Percentiles rank a stretch among this genome's conserved stretches.
These are phyloP conservation scores for Pseudoneurospora amorphoporcata DNA, from an alignment of 495 filamentous ascomycete genomes.

Conservation along the genomic window DNA sequence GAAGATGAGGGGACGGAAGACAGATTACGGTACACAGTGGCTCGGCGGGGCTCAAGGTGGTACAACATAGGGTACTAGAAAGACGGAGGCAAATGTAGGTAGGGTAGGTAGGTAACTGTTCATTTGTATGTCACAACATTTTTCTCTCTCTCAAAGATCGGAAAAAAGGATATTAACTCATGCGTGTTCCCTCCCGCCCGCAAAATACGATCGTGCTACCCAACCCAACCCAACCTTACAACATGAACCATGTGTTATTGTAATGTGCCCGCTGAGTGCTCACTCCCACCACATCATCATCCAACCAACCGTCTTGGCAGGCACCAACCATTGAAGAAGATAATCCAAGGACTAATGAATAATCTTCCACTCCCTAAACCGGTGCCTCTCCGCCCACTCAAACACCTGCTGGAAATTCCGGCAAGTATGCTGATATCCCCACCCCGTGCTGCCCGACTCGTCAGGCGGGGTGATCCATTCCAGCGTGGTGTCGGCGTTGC, in stretches of 20 bases:
- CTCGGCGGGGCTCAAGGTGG: neutral
- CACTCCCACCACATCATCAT: neutral
- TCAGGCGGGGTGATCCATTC: conserved; percentile 2
- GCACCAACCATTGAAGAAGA: neutral
- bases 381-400: neutral
- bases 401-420: neutral
- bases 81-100: neutral
- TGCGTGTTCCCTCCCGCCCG: neutral
- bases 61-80: neutral
- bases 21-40: neutral
- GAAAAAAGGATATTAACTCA: neutral
- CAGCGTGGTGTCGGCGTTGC: conserved; percentile 6
- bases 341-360: neutral
- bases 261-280: neutral
- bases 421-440: neutral
- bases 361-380: neutral
- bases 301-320: neutral
- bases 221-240: neutral
- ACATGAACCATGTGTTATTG: no score
- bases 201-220: neutral
- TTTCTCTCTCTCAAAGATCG: neutral
- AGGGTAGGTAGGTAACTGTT: neutral
- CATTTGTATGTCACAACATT: no score
- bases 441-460: neutral
- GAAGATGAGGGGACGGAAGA: neutral